Evolutionary conservation across 352 stramenopile species (phyloP).

Genomic region (Blastocystis sp.): DNA sequence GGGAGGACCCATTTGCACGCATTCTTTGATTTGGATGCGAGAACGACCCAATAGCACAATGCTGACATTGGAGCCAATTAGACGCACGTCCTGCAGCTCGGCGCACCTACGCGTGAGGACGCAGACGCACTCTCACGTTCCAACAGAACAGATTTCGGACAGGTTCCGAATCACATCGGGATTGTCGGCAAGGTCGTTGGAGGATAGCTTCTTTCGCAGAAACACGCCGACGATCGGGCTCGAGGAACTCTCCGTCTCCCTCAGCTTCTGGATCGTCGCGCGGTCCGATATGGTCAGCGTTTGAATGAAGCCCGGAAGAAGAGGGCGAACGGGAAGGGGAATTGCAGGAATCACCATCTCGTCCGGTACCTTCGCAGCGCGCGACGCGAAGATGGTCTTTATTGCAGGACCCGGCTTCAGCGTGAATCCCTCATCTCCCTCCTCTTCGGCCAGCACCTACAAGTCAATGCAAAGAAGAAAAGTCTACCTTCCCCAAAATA

Average conservation of each 20-base stretch:
- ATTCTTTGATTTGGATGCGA: slow-evolving; percentile 69
- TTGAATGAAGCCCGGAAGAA: slow-evolving; percentile 71
- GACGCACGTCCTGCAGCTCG: slow-evolving; percentile 41
- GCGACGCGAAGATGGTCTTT: background rate
- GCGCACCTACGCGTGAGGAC: slow-evolving; percentile 46
- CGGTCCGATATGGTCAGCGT: slow-evolving; percentile 71
- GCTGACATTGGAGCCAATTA: slow-evolving; percentile 1
- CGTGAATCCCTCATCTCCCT: background rate
- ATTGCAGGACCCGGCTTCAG: background rate
- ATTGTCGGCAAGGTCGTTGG: slow-evolving; percentile 70
- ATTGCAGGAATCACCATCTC: slow-evolving; percentile 54
- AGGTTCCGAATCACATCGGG: slow-evolving; percentile 63
- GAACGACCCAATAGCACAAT: slow-evolving; percentile 25
- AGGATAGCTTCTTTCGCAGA: slow-evolving; percentile 84
- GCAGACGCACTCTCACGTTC: slow-evolving; percentile 60
- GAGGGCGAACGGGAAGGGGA: slow-evolving; percentile 70
- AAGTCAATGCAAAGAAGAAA: background rate
- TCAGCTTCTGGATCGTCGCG: slow-evolving; percentile 68
- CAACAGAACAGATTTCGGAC: slow-evolving; percentile 69
- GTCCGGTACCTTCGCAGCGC: background rate
- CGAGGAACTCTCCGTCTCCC: slow-evolving; percentile 20
- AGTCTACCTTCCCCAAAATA: background rate
- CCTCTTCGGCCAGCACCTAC: background rate
- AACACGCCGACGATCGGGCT: slow-evolving; percentile 86
- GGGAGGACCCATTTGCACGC: slow-evolving; percentile 73